Base-by-base conservation (phyloP, 495 filamentous ascomycete species). In the Pyrenula massariospora region DNA sequence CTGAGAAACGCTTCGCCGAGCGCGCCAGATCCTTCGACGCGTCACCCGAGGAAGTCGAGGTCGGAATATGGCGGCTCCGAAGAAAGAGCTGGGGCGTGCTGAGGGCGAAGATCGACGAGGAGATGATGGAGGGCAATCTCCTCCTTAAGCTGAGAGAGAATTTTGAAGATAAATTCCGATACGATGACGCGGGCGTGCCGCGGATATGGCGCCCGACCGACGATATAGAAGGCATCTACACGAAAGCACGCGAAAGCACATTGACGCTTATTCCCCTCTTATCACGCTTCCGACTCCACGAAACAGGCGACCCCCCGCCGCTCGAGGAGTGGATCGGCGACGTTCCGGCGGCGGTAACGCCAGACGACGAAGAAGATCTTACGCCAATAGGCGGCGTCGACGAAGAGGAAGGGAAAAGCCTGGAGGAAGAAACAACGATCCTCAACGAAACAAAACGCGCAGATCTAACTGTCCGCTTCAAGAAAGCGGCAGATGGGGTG, bases 161-260 rank as follows among this genome's bases (percentile, higher is more conserved):
- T 70, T 98, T 98, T 60, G 93, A 98, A 64, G 93, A 98, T 71
- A 95, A 94, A 66, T 98, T 98, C 79, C 87, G 93, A 56, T 98
- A 98, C 63, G 94, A 98, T 60, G 91, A 95, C 52, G 84, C 82
- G 12, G 94, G 94, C 36, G 94, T 98, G 2, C 93, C 93, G 2
- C 78, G 93, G 42, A 95, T 98, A 64, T 98, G 93, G 93, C 85
- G 94, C 21, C 93, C 93, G 1, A 91, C 86, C 0, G 93, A 98
- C 67, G 93, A 97, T 66, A 97, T 98, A 63, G 94, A 98, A 69
- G 89, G 91, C 50, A 70, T 92, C 52, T 98, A 96, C 66, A 95
- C 91, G 12, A 82, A 80, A 51, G 90, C 93, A 11, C 86, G 91
- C 55, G 91, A 96, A 64, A 91, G 89, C 1, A 98, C 93, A 0